phyloP scores from a whole-genome alignment of 805 yeast species.

The Sugiyamaella chiloensis region DNA sequence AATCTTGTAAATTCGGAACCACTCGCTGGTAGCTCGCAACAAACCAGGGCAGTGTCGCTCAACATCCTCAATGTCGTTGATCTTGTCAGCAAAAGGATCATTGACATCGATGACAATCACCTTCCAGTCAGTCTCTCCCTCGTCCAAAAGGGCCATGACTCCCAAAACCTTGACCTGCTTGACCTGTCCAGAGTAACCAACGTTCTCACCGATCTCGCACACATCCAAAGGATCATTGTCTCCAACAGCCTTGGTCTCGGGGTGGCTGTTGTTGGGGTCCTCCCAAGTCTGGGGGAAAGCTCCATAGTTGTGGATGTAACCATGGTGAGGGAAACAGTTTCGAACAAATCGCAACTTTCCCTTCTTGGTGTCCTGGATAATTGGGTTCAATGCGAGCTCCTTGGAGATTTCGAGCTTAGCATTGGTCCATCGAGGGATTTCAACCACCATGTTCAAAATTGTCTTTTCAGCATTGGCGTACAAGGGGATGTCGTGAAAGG shows the following conservation, averaged over 20 bases:
- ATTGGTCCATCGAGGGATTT: constrained; percentile 98
- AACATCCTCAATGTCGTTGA: constrained; percentile 89
- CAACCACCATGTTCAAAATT: constrained; percentile 86
- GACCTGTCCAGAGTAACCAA: constrained; percentile 65
- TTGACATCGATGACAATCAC: constrained; percentile 81
- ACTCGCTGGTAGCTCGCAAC: constrained; percentile 88
- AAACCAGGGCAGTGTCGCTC: constrained; percentile 87
- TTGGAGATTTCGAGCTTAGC: constrained; percentile 94
- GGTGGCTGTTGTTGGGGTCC: constrained; percentile 63
- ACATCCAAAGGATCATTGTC: constrained; percentile 97
- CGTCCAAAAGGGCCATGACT: constrained; percentile 92
- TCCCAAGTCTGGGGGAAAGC: constrained; percentile 99
- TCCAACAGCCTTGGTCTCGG: constrained; percentile 59
- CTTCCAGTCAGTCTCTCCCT: constrained; percentile 98
- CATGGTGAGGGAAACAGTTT: constrained; percentile 98
- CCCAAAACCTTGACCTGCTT: constrained; percentile 93
- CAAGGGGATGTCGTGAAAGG: constrained; percentile 92
- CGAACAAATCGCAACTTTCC: constrained; percentile 94
- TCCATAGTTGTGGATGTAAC: constrained; percentile 97
- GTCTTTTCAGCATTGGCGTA: constrained; percentile 92
- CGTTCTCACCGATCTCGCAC: constrained; percentile 76
- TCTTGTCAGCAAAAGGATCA: constrained; percentile 85
- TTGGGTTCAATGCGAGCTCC: constrained; percentile 83
- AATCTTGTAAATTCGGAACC: constrained; percentile 97
- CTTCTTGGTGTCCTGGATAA: constrained; percentile 95